A percentile compares a stretch with the other conserved stretches of the same genome.
Conservation (phyloP, 1,284 basidiomycete species). For the Entoloma clypeatum region DNA sequence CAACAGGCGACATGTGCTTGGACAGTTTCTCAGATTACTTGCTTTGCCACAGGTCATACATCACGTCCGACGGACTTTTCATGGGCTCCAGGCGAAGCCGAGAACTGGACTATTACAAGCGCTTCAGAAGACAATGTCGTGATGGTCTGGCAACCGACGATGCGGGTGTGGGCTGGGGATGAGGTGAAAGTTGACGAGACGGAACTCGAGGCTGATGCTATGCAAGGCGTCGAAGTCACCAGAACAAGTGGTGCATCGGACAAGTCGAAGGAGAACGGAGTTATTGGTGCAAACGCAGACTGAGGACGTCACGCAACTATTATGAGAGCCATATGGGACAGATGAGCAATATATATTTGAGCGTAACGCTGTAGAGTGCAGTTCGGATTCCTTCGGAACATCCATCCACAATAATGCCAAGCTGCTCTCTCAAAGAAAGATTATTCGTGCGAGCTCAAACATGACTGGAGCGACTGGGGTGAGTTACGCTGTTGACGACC, state of each 20-base stretch:
- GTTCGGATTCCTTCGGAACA: conserved; percentile 4
- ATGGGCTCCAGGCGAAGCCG: conserved; percentile 74
- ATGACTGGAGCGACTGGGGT: conserved; percentile 45
- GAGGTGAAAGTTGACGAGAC: conserved; percentile 74
- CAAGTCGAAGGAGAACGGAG: conserved; percentile 27
- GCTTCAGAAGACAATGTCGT: conserved; percentile 85
- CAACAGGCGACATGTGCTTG: background rate
- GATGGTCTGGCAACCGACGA: conserved; percentile 87
- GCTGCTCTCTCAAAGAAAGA: conserved; percentile 49
- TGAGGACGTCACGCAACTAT: conserved; percentile 54
- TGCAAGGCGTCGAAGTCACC: conserved; percentile 66
- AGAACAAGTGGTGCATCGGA: conserved; percentile 24
- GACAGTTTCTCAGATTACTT: background rate
- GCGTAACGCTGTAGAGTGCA: conserved; percentile 20
- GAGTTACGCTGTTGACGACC: conserved; percentile 2
- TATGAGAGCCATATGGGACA: conserved; percentile 6
- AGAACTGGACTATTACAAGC: conserved; percentile 75
- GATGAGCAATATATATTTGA: conserved; percentile 16
- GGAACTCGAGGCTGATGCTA: conserved; percentile 71
- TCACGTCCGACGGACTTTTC: conserved; percentile 79
- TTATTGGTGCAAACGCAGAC: conserved; percentile 39
- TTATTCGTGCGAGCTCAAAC: conserved; percentile 62
- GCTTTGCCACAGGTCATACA: conserved; percentile 58
- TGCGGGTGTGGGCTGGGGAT: conserved; percentile 83
- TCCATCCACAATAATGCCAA: background rate